Percentiles rank a stretch among this genome's conserved stretches.
Conservation (phyloP, 495 filamentous ascomycete species). For the Xylona heveae region DNA sequence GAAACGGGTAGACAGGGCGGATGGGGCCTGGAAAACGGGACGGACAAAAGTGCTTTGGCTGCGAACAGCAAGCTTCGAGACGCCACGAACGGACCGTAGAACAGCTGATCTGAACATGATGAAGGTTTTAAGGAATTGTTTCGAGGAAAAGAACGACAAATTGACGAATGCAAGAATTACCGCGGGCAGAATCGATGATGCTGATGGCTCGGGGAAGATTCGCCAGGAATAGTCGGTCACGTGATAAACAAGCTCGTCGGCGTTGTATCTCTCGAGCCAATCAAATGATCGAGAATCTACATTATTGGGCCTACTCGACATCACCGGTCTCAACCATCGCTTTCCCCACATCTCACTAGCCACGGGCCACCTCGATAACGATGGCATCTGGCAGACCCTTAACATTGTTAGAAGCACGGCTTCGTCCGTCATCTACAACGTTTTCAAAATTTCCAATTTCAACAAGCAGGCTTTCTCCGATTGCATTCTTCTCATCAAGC, state of each 20-base stretch:
- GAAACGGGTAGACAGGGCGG: constrained; percentile 22
- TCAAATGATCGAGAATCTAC: too few relatives aligned
- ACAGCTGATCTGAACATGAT: constrained; percentile 4
- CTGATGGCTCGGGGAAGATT: too few relatives aligned
- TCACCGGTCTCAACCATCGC: too few relatives aligned
- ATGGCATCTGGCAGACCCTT: constrained; percentile 33
- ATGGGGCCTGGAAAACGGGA: not conserved
- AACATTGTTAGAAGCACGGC: constrained; percentile 26
- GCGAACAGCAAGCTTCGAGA: constrained; percentile 1
- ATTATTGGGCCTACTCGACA: too few relatives aligned
- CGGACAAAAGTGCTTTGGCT: constrained; percentile 1
- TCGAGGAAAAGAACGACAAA: too few relatives aligned
- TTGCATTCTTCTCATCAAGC: constrained; percentile 44
- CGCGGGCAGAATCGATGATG: too few relatives aligned
- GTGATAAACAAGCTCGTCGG: too few relatives aligned
- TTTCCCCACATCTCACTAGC: not conserved
- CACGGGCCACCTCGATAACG: constrained; percentile 1
- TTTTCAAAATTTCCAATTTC: too few relatives aligned
- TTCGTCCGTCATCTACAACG: constrained; percentile 20
- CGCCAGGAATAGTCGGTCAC: too few relatives aligned
- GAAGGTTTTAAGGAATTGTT: too few relatives aligned
- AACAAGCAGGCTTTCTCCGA: constrained; percentile 10
- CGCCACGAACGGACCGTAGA: constrained; percentile 2
- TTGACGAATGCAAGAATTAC: too few relatives aligned
- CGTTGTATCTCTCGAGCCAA: too few relatives aligned